Conservation (phyloP, 2,329 filamentous ascomycete genomes). For the Colletotrichum spaethianum region DNA sequence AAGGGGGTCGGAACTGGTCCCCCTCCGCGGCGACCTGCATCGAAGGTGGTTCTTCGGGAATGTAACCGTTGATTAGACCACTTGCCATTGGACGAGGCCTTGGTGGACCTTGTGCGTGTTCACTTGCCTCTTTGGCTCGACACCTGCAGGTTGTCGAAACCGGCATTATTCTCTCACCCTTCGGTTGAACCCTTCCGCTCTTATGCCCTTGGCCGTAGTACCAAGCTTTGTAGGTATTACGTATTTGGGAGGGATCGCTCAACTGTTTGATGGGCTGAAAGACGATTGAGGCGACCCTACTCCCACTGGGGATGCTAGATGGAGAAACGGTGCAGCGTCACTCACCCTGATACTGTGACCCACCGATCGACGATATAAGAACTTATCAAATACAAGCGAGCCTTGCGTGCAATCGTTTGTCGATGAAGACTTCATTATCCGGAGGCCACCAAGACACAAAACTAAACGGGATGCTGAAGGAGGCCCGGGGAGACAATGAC, state of each 20-base stretch:
- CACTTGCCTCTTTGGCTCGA: neutral
- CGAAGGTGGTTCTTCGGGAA: constrained; percentile 12
- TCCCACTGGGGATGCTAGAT: too few species aligned
- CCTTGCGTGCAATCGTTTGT: too few species aligned
- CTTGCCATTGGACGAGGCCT: constrained; percentile 32
- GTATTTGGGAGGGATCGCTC: neutral
- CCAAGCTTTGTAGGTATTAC: neutral
- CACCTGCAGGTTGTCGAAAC: neutral
- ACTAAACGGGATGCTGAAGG: too few species aligned
- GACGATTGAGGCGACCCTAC: neutral
- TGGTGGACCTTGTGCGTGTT: constrained; percentile 32
- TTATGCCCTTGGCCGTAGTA: neutral
- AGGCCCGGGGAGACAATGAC: too few species aligned
- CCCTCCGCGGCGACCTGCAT: constrained; percentile 23
- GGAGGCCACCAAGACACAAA: too few species aligned
- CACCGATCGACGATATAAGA: too few species aligned
- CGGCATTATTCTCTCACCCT: neutral
- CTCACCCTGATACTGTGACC: too few species aligned
- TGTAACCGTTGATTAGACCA: neutral
- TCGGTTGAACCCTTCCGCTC: neutral
- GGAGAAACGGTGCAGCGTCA: too few species aligned
- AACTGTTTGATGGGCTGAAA: neutral
- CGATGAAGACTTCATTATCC: too few species aligned
- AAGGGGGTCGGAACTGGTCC: neutral
- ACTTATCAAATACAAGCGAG: too few species aligned